Conservation (phyloP, 2,329 filamentous ascomycete genomes). For the Diplodia mutila region DNA sequence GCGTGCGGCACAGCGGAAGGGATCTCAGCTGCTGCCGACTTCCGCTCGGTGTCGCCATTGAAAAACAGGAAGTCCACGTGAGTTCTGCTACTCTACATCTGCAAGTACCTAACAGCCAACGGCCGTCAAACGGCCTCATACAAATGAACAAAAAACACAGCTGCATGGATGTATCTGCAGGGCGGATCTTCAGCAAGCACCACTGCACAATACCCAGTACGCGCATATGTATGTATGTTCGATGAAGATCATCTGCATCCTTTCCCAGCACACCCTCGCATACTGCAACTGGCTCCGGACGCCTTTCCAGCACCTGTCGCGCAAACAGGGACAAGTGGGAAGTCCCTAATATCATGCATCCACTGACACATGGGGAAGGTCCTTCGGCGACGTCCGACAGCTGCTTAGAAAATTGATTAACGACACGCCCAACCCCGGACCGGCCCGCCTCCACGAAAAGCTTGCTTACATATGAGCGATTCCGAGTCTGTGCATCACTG, state of each 20-base stretch:
- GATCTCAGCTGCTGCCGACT: background rate
- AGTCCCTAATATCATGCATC: background rate
- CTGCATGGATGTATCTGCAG: background rate
- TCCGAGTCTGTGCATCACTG: background rate
- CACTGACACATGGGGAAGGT: background rate
- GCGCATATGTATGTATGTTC: background rate
- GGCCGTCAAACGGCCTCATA: background rate
- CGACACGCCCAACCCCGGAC: background rate
- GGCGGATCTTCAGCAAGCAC: background rate
- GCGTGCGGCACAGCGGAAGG: background rate
- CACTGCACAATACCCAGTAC: background rate
- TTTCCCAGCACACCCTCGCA: background rate
- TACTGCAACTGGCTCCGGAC: background rate
- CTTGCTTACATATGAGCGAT: background rate
- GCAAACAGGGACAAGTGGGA: background rate
- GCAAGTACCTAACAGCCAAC: background rate
- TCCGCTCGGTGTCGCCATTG: background rate
- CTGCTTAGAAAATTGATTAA: background rate
- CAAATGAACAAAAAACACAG: background rate
- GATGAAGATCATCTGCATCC: background rate
- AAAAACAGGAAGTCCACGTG: background rate
- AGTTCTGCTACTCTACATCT: background rate
- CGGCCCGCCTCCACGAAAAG: slow-evolving; percentile 11
- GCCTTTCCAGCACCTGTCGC: too few species aligned
- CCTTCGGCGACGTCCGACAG: slow-evolving; percentile 14